Evolutionary conservation across 2,329 filamentous ascomycete species (phyloP), one percentile per base, ranked within the genome.

Genomic region (Aspergillus texensis): DNA sequence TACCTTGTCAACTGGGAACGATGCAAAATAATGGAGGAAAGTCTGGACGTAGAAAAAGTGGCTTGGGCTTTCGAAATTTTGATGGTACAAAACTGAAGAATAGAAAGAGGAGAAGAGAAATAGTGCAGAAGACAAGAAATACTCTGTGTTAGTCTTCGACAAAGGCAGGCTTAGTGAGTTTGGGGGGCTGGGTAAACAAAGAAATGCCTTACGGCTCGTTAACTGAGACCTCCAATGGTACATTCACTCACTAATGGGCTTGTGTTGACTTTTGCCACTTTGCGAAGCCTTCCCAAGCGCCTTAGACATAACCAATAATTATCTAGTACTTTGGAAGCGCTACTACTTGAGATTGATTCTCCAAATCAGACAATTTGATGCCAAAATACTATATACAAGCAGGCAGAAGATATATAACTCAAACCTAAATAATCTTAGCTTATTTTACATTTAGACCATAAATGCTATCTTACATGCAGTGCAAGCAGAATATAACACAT

Each of bases 161-260:
- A 45, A 50, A 55, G 56, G 61, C 28, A 53, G 36, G 30, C 28
- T 62, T 24, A 32, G 39, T 56, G 61, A 60, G 28, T 34, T 59
- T 54, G 61, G 36, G 36, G 36, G 56, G 56, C 48, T 60, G 61
- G 59, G 28, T 24, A 62, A 34, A 59, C 56, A 62, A 62, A 59
- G 56, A 46, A 62, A 59, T 41, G 12, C 28, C 45, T n/a, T 54
- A 54, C 52, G 24, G 10, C 43, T 48, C 61, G 48, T 60, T 11
- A 56, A 60, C 57, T 62, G 21, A 56, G 28, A 60, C 50, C 30
- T 36, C 21, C n/a, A 24, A 62, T 32, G 32, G 19, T 28, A 30
- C 32, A 62, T 62, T 59, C 56, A 62, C 56, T 28, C 24, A 30
- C 28, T 34, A 30, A 28, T 14, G 32, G 36, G 26, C 24, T 60